Conservation (phyloP, 2,329 filamentous ascomycete species). For the Ophiocordyceps camponoti-leonardi region DNA sequence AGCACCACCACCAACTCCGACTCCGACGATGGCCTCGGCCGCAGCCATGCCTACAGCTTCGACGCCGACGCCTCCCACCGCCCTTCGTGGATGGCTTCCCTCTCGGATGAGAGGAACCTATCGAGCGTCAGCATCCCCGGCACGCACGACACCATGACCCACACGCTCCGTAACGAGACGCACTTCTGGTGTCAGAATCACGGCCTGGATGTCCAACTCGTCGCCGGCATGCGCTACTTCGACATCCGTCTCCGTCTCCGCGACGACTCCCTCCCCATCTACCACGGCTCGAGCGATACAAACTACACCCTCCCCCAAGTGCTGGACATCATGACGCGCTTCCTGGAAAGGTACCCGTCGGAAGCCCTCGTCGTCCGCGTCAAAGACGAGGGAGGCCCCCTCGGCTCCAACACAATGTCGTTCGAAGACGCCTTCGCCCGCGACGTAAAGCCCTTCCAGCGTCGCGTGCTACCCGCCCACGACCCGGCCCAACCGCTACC, state of each 20-base stretch:
- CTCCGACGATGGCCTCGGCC: slow-evolving; percentile 4
- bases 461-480: slow-evolving; percentile 19
- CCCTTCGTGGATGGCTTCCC: slow-evolving; percentile 23
- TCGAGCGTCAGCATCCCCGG: slow-evolving; percentile 30
- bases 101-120: slow-evolving; percentile 23
- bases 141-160: slow-evolving; percentile 36
- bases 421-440: slow-evolving; percentile 28
- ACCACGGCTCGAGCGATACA: slow-evolving; percentile 27
- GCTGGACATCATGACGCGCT: slow-evolving; percentile 23
- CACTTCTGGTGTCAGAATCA: slow-evolving; percentile 29
- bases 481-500: slow-evolving; percentile 17
- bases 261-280: slow-evolving; percentile 26
- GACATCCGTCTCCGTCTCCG: slow-evolving; percentile 28
- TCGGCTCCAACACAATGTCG: slow-evolving; percentile 17
- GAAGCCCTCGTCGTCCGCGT: slow-evolving; percentile 32
- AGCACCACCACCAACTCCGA: background rate
- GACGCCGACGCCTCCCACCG: slow-evolving; percentile 17
- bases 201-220: slow-evolving; percentile 24
- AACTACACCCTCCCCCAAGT: slow-evolving; percentile 26
- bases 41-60: slow-evolving; percentile 21
- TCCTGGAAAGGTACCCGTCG: slow-evolving; percentile 25
- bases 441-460: slow-evolving; percentile 22
- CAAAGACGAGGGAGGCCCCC: slow-evolving; percentile 26
- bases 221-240: slow-evolving; percentile 29
- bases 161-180: slow-evolving; percentile 15